A percentile compares a stretch with the other conserved stretches of the same genome.
Evolutionary conservation across 2,329 filamentous ascomycete genomes (phyloP).

Genomic region (Hymenoscyphus repandus): DNA sequence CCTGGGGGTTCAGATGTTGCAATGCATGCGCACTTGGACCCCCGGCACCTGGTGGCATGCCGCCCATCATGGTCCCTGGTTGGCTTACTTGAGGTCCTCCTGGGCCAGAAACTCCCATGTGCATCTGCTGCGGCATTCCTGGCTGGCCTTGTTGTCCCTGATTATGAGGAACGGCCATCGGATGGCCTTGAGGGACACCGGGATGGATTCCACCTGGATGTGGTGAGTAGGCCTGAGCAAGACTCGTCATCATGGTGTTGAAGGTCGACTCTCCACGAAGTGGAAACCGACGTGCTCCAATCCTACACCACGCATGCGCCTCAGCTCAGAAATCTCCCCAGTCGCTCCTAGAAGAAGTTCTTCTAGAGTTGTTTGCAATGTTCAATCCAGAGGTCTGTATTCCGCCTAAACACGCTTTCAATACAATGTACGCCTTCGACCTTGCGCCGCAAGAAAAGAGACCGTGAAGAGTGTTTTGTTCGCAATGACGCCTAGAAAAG

Average conservation of each 20-base stretch:
- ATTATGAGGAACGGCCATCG: slow-evolving; percentile 50
- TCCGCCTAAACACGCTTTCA: too few species aligned
- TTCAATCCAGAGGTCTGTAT: not conserved
- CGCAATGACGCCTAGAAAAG: too few species aligned
- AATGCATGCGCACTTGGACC: slow-evolving; percentile 61
- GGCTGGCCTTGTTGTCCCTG: slow-evolving; percentile 66
- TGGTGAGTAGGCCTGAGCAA: slow-evolving; percentile 61
- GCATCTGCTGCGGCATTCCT: slow-evolving; percentile 64
- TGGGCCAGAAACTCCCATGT: slow-evolving; percentile 68
- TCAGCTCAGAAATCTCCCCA: slow-evolving; percentile 25
- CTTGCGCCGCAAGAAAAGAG: not conserved
- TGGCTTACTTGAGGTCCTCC: slow-evolving; percentile 66
- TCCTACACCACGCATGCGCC: slow-evolving; percentile 25
- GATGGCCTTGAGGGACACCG: slow-evolving; percentile 55
- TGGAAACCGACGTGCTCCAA: slow-evolving; percentile 49
- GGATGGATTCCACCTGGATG: slow-evolving; percentile 68
- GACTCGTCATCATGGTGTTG: slow-evolving; percentile 65
- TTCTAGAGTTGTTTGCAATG: not conserved
- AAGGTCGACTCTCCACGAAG: slow-evolving; percentile 44
- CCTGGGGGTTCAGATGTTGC: slow-evolving; percentile 60
- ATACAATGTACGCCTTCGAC: not conserved
- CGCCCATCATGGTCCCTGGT: slow-evolving; percentile 64
- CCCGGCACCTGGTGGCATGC: slow-evolving; percentile 63
- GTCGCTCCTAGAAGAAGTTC: slow-evolving; percentile 38
- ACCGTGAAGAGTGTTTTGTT: not conserved